These are phyloP conservation scores for Syzygium oleosum DNA, from an alignment of 345 rosid species.

Conservation along the genomic window DNA sequence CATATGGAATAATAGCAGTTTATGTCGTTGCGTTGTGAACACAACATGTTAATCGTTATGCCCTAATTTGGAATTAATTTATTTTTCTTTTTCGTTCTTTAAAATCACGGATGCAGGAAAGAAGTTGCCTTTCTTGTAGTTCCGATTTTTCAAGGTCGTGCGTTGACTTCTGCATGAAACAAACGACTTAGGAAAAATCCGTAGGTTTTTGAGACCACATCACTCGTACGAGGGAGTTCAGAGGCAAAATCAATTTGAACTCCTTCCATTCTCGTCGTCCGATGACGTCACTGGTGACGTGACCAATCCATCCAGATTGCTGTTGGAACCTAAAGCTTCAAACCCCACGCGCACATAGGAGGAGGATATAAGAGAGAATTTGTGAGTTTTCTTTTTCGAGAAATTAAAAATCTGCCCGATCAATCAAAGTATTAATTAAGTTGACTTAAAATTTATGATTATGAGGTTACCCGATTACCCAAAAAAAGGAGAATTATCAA, in stretches of 20 bases:
- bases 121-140: neutral
- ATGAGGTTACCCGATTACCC: neutral
- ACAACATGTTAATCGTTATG: neutral
- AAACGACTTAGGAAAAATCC: neutral
- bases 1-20: too few relatives aligned
- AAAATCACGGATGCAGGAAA: neutral
- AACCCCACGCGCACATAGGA: neutral
- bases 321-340: neutral
- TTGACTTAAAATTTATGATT: neutral
- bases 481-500: neutral
- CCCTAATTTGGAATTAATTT: neutral
- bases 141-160: neutral
- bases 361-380: too few relatives aligned
- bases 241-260: neutral
- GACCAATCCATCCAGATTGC: neutral
- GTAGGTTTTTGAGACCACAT: neutral
- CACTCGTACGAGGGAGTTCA: neutral
- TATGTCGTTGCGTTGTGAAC: neutral
- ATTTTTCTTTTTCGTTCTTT: neutral
- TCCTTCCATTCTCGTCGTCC: neutral
- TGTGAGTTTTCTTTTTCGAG: too few relatives aligned
- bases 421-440: neutral
- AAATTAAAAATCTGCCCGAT: neutral
- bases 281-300: neutral
- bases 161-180: neutral